Percentiles rank a stretch among this genome's conserved stretches.
Conservation (phyloP, 345 rosid species). For the Pistacia vera region DNA sequence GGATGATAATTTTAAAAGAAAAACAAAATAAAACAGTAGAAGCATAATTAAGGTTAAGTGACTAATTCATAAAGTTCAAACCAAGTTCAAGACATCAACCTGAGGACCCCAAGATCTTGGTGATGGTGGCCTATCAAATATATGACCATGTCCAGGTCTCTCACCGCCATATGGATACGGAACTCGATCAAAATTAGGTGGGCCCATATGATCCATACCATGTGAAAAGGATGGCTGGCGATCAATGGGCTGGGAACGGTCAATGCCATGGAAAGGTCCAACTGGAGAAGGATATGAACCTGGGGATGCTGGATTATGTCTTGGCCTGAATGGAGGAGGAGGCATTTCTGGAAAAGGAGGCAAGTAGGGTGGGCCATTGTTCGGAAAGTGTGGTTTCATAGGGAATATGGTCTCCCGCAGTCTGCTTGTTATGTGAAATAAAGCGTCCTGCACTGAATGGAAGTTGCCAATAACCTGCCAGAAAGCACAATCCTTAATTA, state of each 20-base stretch:
- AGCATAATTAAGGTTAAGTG: not conserved
- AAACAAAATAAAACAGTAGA: slow-evolving; percentile 10
- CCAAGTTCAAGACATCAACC: slow-evolving; percentile 38
- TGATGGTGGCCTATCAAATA: slow-evolving; percentile 66
- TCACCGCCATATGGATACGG: slow-evolving; percentile 49
- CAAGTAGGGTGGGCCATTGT: slow-evolving; percentile 56
- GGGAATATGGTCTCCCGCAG: slow-evolving; percentile 71
- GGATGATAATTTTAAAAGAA: not conserved
- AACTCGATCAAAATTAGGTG: slow-evolving; percentile 38
- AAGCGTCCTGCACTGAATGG: slow-evolving; percentile 75
- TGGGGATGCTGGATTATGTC: slow-evolving; percentile 64
- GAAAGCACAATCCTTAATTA: slow-evolving; percentile 17
- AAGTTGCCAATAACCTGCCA: slow-evolving; percentile 69
- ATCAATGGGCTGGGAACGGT: slow-evolving; percentile 47
- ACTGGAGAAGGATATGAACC: slow-evolving; percentile 58
- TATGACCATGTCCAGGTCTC: slow-evolving; percentile 65
- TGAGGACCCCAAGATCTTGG: slow-evolving; percentile 79
- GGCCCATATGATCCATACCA: slow-evolving; percentile 41
- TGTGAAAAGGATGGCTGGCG: slow-evolving; percentile 50
- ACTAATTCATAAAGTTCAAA: slow-evolving; percentile 5
- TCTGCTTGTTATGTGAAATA: slow-evolving; percentile 73
- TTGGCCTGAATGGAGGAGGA: slow-evolving; percentile 70
- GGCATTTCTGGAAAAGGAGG: slow-evolving; percentile 72
- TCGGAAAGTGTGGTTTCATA: slow-evolving; percentile 43
- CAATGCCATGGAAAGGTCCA: slow-evolving; percentile 53